Conservation (phyloP, 176 grass and related monocot genomes). For the Echinochloa phyllopogon region DNA sequence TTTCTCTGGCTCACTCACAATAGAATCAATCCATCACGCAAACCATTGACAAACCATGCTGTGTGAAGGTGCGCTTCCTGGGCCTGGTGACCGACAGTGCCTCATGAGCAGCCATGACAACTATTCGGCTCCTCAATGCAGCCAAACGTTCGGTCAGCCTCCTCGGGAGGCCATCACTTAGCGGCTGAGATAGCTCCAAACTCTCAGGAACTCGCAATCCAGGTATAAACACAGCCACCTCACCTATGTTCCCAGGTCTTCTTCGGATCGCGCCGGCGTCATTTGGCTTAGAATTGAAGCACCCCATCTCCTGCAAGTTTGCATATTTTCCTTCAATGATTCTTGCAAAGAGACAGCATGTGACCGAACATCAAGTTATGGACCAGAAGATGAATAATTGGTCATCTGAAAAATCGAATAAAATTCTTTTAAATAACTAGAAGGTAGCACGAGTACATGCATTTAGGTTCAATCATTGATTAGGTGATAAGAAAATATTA, state of each 20-base stretch:
- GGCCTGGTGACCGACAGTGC: conserved; percentile 59
- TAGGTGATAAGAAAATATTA: neutral
- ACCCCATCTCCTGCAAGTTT: conserved; percentile 66
- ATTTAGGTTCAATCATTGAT: conserved; percentile 5
- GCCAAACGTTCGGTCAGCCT: conserved; percentile 58
- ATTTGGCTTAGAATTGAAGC: conserved; percentile 63
- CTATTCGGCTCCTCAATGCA: conserved; percentile 50
- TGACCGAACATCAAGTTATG: neutral
- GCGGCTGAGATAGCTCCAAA: conserved; percentile 58
- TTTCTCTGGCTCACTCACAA: neutral
- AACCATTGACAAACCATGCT: conserved; percentile 59
- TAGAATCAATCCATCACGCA: conserved; percentile 5
- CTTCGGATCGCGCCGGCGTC: conserved; percentile 52
- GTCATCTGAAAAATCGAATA: neutral
- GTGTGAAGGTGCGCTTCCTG: conserved; percentile 58
- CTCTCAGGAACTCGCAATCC: conserved; percentile 66
- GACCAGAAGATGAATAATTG: neutral
- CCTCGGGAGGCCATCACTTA: conserved; percentile 53
- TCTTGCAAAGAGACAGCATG: neutral
- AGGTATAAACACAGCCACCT: conserved; percentile 80
- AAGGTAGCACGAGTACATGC: conserved; percentile 1
- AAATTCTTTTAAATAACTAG: neutral
- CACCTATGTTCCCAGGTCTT: conserved; percentile 73
- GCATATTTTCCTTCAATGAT: neutral
- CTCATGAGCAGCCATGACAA: conserved; percentile 67